Evolutionary conservation across 192 early-diverging fungal genomes (phyloP).

Genomic region (Coemansia sp.): DNA sequence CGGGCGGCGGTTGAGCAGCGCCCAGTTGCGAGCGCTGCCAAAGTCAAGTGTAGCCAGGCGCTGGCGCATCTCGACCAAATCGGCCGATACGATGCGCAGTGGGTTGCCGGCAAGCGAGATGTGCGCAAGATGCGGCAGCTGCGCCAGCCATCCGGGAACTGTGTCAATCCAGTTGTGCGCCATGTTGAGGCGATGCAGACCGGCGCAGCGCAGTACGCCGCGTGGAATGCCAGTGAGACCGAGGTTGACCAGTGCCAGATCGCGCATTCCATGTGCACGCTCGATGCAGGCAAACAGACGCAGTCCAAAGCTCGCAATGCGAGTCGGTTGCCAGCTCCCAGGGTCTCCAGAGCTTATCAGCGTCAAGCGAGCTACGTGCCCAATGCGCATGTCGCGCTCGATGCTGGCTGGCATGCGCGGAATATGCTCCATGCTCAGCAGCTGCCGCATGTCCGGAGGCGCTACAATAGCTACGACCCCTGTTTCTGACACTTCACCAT

Average conservation of each 20-base stretch:
- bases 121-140: slow-evolving; percentile 33
- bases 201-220: slow-evolving; percentile 17
- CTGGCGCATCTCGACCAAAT: slow-evolving; percentile 51
- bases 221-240: slow-evolving; percentile 35
- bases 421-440: slow-evolving; percentile 19
- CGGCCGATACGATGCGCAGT: slow-evolving; percentile 37
- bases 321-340: slow-evolving; percentile 26
- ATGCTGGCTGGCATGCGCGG: slow-evolving; percentile 41
- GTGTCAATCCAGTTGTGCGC: slow-evolving; percentile 53
- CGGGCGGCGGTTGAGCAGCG: slow-evolving; percentile 26
- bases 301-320: slow-evolving; percentile 39
- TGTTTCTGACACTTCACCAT: background rate
- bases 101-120: slow-evolving; percentile 41
- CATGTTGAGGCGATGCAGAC: slow-evolving; percentile 46
- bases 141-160: slow-evolving; percentile 41
- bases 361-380: slow-evolving; percentile 28
- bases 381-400: slow-evolving; percentile 14
- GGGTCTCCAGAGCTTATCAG: slow-evolving; percentile 35
- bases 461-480: slow-evolving; percentile 5
- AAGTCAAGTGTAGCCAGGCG: slow-evolving; percentile 38
- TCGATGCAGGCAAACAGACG: slow-evolving; percentile 24
- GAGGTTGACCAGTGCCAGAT: slow-evolving; percentile 43
- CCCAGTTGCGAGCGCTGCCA: slow-evolving; percentile 28
- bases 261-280: slow-evolving; percentile 26
- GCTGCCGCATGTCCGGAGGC: slow-evolving; percentile 17